Conservation (phyloP, 495 filamentous ascomycete genomes). For the Achaetomiella virescens region DNA sequence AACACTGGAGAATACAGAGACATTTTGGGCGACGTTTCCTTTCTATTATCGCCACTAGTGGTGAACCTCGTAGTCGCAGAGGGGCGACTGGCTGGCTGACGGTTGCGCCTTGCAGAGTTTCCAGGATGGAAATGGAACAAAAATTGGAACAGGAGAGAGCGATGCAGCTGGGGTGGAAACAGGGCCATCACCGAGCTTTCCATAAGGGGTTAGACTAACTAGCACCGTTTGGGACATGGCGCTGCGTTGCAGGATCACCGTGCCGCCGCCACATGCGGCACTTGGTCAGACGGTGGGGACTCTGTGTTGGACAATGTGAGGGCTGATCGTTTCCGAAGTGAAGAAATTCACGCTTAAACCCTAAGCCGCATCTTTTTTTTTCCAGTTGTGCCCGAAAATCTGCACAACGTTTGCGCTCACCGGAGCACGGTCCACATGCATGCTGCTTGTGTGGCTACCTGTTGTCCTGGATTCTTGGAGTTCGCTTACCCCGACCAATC, state of each 20-base stretch:
- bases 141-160: not conserved
- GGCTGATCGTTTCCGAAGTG: not conserved
- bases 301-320: not conserved
- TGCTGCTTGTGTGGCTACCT: not conserved
- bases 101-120: not conserved
- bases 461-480: not conserved
- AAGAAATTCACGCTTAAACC: too few relatives aligned
- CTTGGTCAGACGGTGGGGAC: not conserved
- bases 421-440: not conserved
- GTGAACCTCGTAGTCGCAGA: not conserved
- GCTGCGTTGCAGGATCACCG: not conserved
- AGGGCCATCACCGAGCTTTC: constrained; percentile 9
- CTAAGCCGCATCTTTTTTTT: too few relatives aligned
- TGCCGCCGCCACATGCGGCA: constrained; percentile 2
- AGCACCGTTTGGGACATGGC: not conserved
- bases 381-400: too few relatives aligned
- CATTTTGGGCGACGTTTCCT: not conserved
- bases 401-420: not conserved
- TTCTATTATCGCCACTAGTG: not conserved
- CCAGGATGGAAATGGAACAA: not conserved
- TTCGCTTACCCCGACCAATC: not conserved
- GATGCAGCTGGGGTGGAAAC: too few relatives aligned
- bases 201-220: not conserved
- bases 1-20: not conserved
- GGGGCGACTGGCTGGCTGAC: not conserved